Evolutionary conservation across 73 alveolate species (phyloP).

Genomic region (Symbiodinium pilosum): DNA sequence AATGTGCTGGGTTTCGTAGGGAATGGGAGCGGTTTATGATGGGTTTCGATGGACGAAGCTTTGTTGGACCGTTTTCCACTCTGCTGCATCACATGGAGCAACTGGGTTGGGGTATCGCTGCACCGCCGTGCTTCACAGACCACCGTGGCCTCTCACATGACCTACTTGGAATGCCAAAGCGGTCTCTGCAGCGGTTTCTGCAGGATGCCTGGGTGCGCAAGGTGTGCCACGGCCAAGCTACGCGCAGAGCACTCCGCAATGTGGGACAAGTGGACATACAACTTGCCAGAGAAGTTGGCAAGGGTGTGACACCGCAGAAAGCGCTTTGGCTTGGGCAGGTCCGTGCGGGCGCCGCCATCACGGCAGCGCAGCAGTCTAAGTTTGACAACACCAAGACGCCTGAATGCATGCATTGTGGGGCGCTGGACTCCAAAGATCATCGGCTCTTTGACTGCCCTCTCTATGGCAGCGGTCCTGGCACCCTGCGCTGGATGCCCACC

Average conservation of each 20-base stretch:
- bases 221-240: neutral
- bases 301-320: neutral
- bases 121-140: neutral
- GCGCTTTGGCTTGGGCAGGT: too few relatives aligned
- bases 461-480: too few relatives aligned
- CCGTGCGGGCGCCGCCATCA: too few relatives aligned
- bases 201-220: neutral
- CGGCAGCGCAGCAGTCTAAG: too few relatives aligned
- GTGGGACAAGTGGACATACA: neutral
- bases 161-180: neutral
- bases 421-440: too few relatives aligned
- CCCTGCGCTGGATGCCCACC: too few relatives aligned
- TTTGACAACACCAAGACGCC: too few relatives aligned
- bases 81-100: neutral
- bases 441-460: too few relatives aligned
- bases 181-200: neutral
- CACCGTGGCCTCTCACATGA: neutral
- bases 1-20: neutral
- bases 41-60: neutral
- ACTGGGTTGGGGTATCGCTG: neutral
- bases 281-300: too few relatives aligned
- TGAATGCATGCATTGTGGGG: too few relatives aligned
- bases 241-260: neutral
- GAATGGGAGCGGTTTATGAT: neutral
- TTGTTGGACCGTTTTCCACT: neutral